Evolutionary conservation across 768 basidiomycete species (phyloP).

Genomic region (Pholiota molesta): DNA sequence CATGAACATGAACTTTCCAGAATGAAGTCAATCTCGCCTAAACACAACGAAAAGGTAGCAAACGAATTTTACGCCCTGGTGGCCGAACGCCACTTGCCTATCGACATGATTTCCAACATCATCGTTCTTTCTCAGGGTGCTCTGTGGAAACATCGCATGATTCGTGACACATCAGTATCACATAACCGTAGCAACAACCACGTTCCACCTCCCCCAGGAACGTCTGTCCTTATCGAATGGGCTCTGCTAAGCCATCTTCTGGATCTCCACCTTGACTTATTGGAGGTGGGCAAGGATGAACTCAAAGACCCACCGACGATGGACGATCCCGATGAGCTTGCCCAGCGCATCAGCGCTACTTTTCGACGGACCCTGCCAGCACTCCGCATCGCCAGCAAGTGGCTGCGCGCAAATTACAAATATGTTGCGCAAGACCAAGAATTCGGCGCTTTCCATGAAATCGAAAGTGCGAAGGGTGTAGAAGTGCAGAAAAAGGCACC

Average conservation of each 20-base stretch:
- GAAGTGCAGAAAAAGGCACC: slow-evolving; percentile 32
- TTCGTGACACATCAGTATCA: slow-evolving; percentile 46
- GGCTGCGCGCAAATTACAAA: slow-evolving; percentile 78
- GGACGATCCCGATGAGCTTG: slow-evolving; percentile 64
- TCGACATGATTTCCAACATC: slow-evolving; percentile 75
- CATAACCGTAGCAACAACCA: slow-evolving; percentile 29
- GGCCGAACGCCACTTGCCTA: slow-evolving; percentile 68
- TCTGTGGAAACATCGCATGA: slow-evolving; percentile 83
- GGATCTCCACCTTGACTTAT: slow-evolving; percentile 60
- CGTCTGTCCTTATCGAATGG: slow-evolving; percentile 55
- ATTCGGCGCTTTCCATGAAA: slow-evolving; percentile 35
- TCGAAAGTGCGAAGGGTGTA: slow-evolving; percentile 30
- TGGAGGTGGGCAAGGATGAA: slow-evolving; percentile 67
- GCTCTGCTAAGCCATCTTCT: slow-evolving; percentile 71
- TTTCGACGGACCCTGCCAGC: slow-evolving; percentile 88
- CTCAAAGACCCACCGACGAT: slow-evolving; percentile 58
- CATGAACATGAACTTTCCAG: slow-evolving; percentile 29
- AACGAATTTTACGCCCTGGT: slow-evolving; percentile 64
- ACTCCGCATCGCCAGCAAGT: slow-evolving; percentile 86
- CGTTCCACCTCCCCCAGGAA: slow-evolving; percentile 30
- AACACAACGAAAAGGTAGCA: slow-evolving; percentile 50
- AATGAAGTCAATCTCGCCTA: slow-evolving; percentile 49
- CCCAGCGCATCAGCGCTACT: slow-evolving; percentile 82
- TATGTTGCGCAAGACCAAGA: slow-evolving; percentile 58
- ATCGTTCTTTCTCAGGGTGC: slow-evolving; percentile 78